Evolutionary conservation across 306 rosid genomes (phyloP).

Genomic region (Cucumis hystrix): DNA sequence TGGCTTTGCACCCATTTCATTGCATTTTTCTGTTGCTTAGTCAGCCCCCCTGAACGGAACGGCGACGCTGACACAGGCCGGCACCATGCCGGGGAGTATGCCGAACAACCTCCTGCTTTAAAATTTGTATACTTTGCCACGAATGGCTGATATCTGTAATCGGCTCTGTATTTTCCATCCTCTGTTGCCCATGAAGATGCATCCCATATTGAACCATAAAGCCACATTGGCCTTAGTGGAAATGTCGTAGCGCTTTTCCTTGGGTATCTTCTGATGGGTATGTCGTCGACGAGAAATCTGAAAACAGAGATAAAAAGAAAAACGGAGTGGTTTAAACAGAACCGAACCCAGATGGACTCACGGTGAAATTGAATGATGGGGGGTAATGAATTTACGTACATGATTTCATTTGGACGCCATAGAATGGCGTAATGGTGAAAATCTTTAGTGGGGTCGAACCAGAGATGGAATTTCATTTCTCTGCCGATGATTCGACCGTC

Average conservation of each 20-base stretch:
- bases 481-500: constrained; percentile 81
- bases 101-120: constrained; percentile 76
- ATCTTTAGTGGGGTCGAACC: constrained; percentile 83
- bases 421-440: constrained; percentile 89
- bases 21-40: constrained; percentile 33
- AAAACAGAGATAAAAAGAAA: neutral
- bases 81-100: constrained; percentile 57
- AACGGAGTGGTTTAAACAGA: neutral
- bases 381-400: constrained; percentile 28
- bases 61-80: constrained; percentile 67
- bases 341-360: neutral
- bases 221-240: constrained; percentile 94
- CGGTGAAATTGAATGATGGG: neutral
- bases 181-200: constrained; percentile 99
- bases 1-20: constrained; percentile 80
- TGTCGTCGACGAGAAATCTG: constrained; percentile 94
- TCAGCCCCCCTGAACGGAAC: constrained; percentile 65
- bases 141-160: constrained; percentile 83
- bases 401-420: constrained; percentile 77
- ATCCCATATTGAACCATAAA: constrained; percentile 96
- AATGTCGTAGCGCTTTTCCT: constrained; percentile 56
- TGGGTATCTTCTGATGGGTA: constrained; percentile 85
- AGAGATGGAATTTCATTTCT: constrained; percentile 89
- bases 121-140: constrained; percentile 64
- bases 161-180: constrained; percentile 93